A percentile compares a stretch with the other conserved stretches of the same genome.
Conservation (phyloP, 208 protist genomes). For the Wallacemonas collosoma region DNA sequence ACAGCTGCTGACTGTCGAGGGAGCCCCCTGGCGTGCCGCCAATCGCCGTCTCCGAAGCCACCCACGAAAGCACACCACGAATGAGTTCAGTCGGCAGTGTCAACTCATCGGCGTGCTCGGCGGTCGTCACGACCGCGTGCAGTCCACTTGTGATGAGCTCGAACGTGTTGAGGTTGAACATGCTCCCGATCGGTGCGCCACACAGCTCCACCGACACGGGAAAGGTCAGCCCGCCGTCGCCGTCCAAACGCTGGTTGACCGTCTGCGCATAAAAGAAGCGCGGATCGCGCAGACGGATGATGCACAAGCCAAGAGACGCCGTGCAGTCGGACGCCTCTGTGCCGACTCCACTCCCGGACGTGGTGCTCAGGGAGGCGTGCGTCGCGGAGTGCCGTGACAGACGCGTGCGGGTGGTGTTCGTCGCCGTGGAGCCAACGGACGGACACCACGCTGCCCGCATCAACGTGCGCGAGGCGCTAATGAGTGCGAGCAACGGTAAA, state of each 20-base stretch:
- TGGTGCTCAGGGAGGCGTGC: background rate
- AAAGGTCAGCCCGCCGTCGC: conserved; percentile 45
- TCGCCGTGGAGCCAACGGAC: background rate
- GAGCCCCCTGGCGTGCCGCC: background rate
- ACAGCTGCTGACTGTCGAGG: conserved; percentile 6
- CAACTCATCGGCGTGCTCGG: conserved; percentile 30
- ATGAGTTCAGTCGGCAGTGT: conserved; percentile 63
- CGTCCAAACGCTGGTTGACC: background rate
- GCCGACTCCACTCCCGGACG: background rate
- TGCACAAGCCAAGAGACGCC: conserved; percentile 21
- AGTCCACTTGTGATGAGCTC: conserved; percentile 27
- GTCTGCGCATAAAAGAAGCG: conserved; percentile 11
- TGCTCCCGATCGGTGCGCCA: conserved; percentile 35
- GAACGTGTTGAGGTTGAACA: conserved; percentile 29
- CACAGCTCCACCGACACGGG: conserved; percentile 43
- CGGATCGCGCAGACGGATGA: conserved; percentile 31
- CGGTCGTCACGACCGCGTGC: conserved; percentile 31
- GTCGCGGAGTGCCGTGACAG: too few species aligned
- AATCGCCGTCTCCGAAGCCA: background rate
- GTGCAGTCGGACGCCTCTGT: background rate
- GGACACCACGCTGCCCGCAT: background rate
- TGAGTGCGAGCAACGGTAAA: conserved; percentile 30
- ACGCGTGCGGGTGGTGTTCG: background rate
- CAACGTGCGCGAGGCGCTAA: conserved; percentile 9
- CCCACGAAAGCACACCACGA: conserved; percentile 39